Evolutionary conservation across 2,329 filamentous ascomycete genomes (phyloP).

Genomic region (Epichloe sp.): DNA sequence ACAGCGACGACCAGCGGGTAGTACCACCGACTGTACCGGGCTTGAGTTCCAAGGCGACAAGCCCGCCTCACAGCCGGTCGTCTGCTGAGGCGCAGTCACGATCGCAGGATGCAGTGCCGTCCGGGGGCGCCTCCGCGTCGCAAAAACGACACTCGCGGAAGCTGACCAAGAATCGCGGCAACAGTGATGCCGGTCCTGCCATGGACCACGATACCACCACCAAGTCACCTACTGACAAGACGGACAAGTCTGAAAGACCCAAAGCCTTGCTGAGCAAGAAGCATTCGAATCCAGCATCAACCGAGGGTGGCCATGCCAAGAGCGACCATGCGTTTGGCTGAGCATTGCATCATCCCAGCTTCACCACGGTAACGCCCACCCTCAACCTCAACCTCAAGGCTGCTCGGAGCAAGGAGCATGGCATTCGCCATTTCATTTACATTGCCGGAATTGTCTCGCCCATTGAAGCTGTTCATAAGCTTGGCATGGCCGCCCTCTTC

Average conservation of each 20-base stretch:
- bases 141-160: conserved; percentile 27
- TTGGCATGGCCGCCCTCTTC: too few species aligned
- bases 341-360: background rate
- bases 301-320: background rate
- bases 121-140: conserved; percentile 8
- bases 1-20: conserved; percentile 4
- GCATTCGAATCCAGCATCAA: background rate
- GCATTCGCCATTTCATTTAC: too few species aligned
- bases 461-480: too few species aligned
- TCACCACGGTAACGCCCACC: background rate
- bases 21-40: background rate
- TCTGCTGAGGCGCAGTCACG: conserved; percentile 22
- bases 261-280: conserved; percentile 26
- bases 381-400: too few species aligned
- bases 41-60: background rate
- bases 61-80: conserved; percentile 12
- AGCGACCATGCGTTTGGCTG: background rate
- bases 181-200: conserved; percentile 18
- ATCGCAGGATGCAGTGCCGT: conserved; percentile 11
- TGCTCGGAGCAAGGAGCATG: too few species aligned
- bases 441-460: too few species aligned
- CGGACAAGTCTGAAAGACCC: conserved; percentile 8
- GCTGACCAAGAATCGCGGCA: conserved; percentile 27
- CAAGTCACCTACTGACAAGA: conserved; percentile 7
- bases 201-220: conserved; percentile 11